Evolutionary conservation across 495 filamentous ascomycete species (phyloP), one percentile per base, ranked within the genome.

Genomic region (Aspergillus baeticus): DNA sequence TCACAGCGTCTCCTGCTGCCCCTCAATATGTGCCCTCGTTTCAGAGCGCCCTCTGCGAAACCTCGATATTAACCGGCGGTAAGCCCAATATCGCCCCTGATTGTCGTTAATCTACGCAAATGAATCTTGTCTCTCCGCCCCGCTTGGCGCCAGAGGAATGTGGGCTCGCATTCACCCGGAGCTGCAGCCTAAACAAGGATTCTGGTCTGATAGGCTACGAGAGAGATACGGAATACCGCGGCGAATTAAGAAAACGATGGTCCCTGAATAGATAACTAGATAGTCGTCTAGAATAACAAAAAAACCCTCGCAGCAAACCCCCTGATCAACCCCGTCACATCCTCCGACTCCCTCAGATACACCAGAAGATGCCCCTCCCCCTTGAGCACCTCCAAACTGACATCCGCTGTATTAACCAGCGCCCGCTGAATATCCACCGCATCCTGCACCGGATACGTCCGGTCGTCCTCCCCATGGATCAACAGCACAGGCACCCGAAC

Each of bases 11-110:
- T 31, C 14, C 6, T 10, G 4, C 11, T 17, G 15, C 33, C 46
- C 18, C 17, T 49, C 36, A 49, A 49, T 49, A 15, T 49, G 36
- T n/a, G 21, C 29, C 46, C 36, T 15, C 45, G 46, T 49, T 49
- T 49, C 46, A 49, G n/a, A 14, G 2, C 1, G 43, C 8, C 11
- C 15, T 10, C 26, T 7, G n/a, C 38, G 15, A 14, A 10, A 20
- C 15, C 46, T 36, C 18, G 31, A 49, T 36, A 49, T 49, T 49
- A 49, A 22, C 31, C 46, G 18, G 46, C 46, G 33, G 31, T 20
- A 36, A 21, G 10, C 13, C 33, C n/a, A 37, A 37, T 36, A 37
- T 46, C 46, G 18, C 13, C 10, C 17, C 22, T 43, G 22, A 43
- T 43, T 43, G 41, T 2, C 1, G 7, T 23, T 23, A 49, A 49